These are phyloP conservation scores for Schoenoplectus triqueter DNA, from an alignment of 202 grass and related monocot species.

Conservation along the genomic window DNA sequence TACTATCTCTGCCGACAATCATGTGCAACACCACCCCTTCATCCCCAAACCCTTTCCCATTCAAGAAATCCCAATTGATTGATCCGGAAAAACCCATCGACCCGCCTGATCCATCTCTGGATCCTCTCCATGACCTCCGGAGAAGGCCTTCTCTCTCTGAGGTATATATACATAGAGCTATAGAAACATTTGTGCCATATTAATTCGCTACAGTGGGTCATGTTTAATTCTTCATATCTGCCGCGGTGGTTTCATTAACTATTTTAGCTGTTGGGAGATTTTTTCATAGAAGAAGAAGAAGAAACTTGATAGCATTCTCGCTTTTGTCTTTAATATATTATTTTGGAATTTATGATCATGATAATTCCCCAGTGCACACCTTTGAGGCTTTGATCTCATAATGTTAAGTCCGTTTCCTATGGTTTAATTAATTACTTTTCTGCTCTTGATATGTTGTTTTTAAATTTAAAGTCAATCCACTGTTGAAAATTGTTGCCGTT, in stretches of 20 bases:
- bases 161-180: constrained; percentile 27
- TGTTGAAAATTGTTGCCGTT: neutral
- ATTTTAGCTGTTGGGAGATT: neutral
- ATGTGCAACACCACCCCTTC: constrained; percentile 41
- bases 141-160: constrained; percentile 46
- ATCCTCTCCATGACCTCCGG: constrained; percentile 37
- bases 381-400: neutral
- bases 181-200: too few relatives aligned
- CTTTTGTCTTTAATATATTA: neutral
- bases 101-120: neutral
- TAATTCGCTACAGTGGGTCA: neutral
- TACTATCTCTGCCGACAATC: constrained; percentile 3
- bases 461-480: neutral
- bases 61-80: constrained; percentile 38
- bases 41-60: neutral
- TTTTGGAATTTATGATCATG: neutral
- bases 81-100: constrained; percentile 27
- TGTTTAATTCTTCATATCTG: neutral
- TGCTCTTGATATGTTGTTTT: neutral
- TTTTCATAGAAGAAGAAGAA: neutral
- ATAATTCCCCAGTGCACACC: neutral
- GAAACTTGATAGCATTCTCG: neutral
- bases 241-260: neutral
- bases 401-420: neutral
- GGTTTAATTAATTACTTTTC: neutral